phyloP scores from a whole-genome alignment of 768 basidiomycete species.

The Boletus tylopilopsis region DNA sequence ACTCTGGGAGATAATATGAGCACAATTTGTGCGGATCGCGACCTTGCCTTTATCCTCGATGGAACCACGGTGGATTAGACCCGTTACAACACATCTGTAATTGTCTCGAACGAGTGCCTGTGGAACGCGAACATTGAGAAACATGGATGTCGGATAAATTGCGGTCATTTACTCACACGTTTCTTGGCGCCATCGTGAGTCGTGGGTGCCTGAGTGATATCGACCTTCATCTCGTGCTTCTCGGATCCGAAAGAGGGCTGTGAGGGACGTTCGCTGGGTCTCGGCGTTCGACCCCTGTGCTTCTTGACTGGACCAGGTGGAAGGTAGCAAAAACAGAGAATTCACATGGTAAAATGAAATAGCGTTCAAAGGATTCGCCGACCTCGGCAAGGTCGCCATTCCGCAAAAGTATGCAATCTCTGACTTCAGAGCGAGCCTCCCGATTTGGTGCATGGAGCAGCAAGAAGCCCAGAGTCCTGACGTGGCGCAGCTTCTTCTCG shows the following conservation, averaged over 20 bases:
- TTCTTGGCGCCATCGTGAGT: slow-evolving; percentile 2
- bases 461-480: slow-evolving; percentile 6
- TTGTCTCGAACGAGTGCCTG: slow-evolving; percentile 37
- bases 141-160: neutral
- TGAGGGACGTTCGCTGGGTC: slow-evolving; percentile 10
- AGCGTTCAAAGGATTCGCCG: slow-evolving; percentile 4
- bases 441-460: slow-evolving; percentile 3
- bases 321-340: neutral
- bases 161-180: neutral
- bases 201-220: neutral
- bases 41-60: neutral
- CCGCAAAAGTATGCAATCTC: slow-evolving; percentile 1
- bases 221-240: neutral
- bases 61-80: slow-evolving; percentile 16
- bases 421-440: neutral
- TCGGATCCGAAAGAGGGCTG: slow-evolving; percentile 15
- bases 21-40: neutral
- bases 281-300: slow-evolving; percentile 19
- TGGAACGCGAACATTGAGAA: neutral
- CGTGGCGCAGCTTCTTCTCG: neutral
- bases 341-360: slow-evolving; percentile 5
- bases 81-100: slow-evolving; percentile 33
- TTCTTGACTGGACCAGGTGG: slow-evolving; percentile 9
- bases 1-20: slow-evolving; percentile 5
- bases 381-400: neutral